These are phyloP conservation scores for Eucalyptus microcorys DNA, from an alignment of 345 rosid species.

Conservation along the genomic window DNA sequence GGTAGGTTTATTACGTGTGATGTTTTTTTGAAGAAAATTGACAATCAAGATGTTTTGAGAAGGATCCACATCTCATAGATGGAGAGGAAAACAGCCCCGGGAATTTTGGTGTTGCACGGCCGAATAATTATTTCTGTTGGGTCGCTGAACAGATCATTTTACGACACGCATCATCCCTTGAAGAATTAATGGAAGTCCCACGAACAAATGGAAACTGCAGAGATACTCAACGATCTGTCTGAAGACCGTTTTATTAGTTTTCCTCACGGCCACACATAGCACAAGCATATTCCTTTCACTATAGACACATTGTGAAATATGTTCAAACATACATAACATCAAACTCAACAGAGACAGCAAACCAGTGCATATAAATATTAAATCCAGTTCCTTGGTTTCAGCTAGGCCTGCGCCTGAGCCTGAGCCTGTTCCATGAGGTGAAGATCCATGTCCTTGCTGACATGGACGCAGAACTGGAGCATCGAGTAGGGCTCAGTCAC, in stretches of 20 bases:
- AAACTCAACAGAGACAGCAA: neutral
- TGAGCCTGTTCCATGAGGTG: neutral
- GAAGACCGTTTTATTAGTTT: neutral
- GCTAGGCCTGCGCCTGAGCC: neutral
- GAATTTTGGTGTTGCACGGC: neutral
- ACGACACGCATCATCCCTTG: neutral
- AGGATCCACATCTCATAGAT: neutral
- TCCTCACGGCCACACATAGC: neutral
- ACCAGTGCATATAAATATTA: neutral
- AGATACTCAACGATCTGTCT: neutral
- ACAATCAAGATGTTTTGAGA: neutral
- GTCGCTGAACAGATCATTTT: neutral
- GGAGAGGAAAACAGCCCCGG: neutral
- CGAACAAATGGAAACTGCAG: neutral
- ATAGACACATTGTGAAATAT: neutral
- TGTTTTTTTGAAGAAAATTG: neutral
- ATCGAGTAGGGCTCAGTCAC: neutral
- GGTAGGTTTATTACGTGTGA: neutral
- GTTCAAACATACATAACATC: neutral
- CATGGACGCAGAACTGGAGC: neutral
- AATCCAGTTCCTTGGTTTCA: neutral
- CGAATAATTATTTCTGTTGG: neutral
- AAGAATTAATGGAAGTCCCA: neutral
- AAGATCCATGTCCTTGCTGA: conserved; percentile 10
- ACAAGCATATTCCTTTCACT: neutral